Base-by-base conservation (phyloP, 164 flowering plant species). In the Liquidambar formosana region DNA sequence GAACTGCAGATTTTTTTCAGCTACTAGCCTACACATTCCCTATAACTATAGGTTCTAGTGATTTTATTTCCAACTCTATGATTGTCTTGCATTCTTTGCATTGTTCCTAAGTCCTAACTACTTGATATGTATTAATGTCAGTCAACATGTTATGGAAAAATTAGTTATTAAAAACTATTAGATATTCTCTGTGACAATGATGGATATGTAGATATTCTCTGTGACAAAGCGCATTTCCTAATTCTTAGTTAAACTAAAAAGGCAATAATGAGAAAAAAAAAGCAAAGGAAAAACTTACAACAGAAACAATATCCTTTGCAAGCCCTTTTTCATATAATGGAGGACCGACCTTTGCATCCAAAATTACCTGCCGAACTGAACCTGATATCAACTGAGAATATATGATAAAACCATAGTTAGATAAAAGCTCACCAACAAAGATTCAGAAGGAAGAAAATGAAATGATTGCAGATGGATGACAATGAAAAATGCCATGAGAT, bases 341-440 rank as follows among this genome's bases (percentile, higher is more conserved):
- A 54, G 99, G 99, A 6, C 99, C 98, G 76, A 95, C 95, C 81
- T 95, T 95, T 58, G 83, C 97, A 79, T 95, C 99, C 66, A 93
- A 73, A 79, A 95, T 83, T 66, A 95, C 93, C 77, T 84, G 85
- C 54, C 70, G 78, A 64, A 95, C 97, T 63, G 97, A 91, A 68
- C 74, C 77, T 70, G 99, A 91, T 69, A 88, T 64, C 69, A 85
- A 73, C 99, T 93, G 78, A 72, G 25, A 65, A 63, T 14, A 61
- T 48, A 21, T 22, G 62, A 6, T 54, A 23, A 15, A 67, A 57
- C 13, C 51, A 65, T 10, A 60, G 13, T 61, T 63, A 73, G 33
- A 46, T 8, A 65, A 47, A 28, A 22, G 28, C 26, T 15, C 38
- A 46, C 43, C 33, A 18, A 65, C 1, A 27, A 8, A 26, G 13